These are phyloP conservation scores for Lyophyllum decastes DNA, from an alignment of 768 basidiomycete species.

Conservation along the genomic window DNA sequence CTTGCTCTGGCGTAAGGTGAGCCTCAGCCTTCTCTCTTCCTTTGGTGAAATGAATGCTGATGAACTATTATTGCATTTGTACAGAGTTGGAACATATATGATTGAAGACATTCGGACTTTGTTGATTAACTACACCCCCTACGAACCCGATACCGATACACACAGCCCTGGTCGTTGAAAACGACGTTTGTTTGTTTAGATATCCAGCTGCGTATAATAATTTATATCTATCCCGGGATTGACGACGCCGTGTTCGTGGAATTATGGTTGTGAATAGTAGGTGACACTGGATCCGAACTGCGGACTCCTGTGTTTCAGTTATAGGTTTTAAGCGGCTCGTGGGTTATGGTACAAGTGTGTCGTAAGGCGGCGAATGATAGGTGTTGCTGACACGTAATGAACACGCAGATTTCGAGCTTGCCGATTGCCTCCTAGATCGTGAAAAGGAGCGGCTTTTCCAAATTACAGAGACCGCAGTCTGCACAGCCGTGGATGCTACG, in stretches of 20 bases:
- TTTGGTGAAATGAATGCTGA: neutral
- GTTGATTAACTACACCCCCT: neutral
- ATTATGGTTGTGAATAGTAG: neutral
- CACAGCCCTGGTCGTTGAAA: neutral
- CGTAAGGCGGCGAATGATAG: neutral
- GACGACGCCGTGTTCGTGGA: neutral
- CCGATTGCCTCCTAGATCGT: neutral
- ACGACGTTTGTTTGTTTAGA: constrained; percentile 4
- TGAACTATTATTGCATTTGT: neutral
- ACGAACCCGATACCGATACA: neutral
- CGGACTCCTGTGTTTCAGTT: neutral
- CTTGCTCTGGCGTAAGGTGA: constrained; percentile 71
- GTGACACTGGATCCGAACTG: neutral
- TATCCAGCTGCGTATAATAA: constrained; percentile 19
- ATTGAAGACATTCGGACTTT: constrained; percentile 2
- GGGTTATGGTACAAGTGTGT: neutral
- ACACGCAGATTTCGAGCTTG: neutral
- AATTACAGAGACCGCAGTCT: constrained; percentile 16
- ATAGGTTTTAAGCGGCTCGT: neutral
- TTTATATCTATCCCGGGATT: constrained; percentile 13
- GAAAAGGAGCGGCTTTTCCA: constrained; percentile 10
- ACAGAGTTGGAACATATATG: constrained; percentile 34
- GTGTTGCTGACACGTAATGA: neutral
- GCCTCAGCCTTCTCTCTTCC: constrained; percentile 16
- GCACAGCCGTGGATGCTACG: constrained; percentile 16